Evolutionary conservation across 2,329 filamentous ascomycete genomes (phyloP).

Genomic region (Trichoderma sp.): DNA sequence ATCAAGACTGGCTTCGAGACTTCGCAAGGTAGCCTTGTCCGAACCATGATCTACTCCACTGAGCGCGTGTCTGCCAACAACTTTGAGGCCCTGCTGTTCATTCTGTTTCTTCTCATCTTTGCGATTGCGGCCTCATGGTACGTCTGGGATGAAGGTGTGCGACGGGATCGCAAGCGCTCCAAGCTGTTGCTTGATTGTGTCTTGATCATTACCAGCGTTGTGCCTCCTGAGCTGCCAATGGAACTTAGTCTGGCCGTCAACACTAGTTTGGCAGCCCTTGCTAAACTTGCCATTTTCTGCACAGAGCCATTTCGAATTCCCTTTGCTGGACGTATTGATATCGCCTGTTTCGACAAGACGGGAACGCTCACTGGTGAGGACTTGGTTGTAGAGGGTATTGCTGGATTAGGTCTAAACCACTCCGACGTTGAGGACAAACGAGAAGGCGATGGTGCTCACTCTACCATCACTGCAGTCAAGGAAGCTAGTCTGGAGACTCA

Average conservation of each 20-base stretch:
- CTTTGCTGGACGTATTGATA: conserved; percentile 88
- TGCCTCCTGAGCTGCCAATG: conserved; percentile 98
- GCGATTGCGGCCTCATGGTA: conserved; percentile 98
- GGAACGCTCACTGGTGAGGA: conserved; percentile 96
- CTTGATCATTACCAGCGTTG: conserved; percentile 95
- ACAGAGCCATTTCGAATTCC: conserved; percentile 98
- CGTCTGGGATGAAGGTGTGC: conserved; percentile 95
- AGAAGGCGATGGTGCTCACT: conserved; percentile 79
- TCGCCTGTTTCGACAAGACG: conserved; percentile 98
- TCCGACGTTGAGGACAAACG: conserved; percentile 60
- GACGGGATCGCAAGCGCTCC: conserved; percentile 90
- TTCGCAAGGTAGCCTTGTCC: conserved; percentile 93
- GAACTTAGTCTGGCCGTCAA: conserved; percentile 96
- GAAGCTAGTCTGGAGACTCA: conserved; percentile 77
- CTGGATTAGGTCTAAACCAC: conserved; percentile 74
- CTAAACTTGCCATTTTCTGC: conserved; percentile 96
- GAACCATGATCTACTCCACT: conserved; percentile 99
- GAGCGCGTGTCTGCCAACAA: conserved; percentile 99
- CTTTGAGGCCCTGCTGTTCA: conserved; percentile 92
- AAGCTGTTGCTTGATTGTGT: conserved; percentile 97
- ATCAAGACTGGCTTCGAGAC: conserved; percentile 98
- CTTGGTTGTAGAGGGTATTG: conserved; percentile 93
- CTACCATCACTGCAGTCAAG: conserved; percentile 67
- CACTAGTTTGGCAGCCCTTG: conserved; percentile 89
- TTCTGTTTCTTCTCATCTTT: conserved; percentile 93